Conservation (phyloP, 2,329 filamentous ascomycete genomes). For the Epichloe elymi region DNA sequence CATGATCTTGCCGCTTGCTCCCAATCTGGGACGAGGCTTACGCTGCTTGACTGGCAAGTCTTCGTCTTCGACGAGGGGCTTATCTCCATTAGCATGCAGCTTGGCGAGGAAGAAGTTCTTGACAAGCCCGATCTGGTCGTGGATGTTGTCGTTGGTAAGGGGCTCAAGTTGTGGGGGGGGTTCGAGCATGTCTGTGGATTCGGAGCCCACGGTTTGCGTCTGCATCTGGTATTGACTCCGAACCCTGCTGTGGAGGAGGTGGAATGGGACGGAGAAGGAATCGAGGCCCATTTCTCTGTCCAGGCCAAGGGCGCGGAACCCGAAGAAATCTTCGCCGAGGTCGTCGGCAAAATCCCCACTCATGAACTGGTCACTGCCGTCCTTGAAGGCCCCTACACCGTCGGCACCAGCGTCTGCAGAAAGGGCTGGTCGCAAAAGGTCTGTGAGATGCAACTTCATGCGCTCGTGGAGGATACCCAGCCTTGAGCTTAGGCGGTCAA, state of each 20-base stretch:
- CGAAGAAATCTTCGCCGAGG: constrained; percentile 96
- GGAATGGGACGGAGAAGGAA: constrained; percentile 79
- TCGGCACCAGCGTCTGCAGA: constrained; percentile 61
- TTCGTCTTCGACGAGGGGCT: constrained; percentile 83
- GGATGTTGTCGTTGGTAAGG: constrained; percentile 65
- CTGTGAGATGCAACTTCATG: constrained; percentile 86
- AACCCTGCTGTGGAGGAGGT: constrained; percentile 84
- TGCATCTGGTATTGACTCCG: constrained; percentile 75
- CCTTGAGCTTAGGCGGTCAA: constrained; percentile 73
- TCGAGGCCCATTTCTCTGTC: constrained; percentile 83
- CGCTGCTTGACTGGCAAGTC: constrained; percentile 88
- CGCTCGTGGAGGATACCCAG: constrained; percentile 79
- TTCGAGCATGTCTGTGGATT: constrained; percentile 49
- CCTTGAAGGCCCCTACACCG: constrained; percentile 83
- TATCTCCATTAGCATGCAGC: constrained; percentile 66
- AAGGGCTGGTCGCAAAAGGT: constrained; percentile 88
- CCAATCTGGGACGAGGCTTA: constrained; percentile 51
- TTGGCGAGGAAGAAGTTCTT: constrained; percentile 87
- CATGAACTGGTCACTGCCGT: constrained; percentile 93
- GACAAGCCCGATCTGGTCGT: constrained; percentile 72
- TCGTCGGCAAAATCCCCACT: constrained; percentile 96
- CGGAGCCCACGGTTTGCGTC: constrained; percentile 45
- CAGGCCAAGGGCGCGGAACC: constrained; percentile 87
- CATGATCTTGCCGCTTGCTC: constrained; percentile 71
- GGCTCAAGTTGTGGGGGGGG: constrained; percentile 62